A percentile compares a stretch with the other conserved stretches of the same genome.
Conservation (phyloP, 176 grass and related monocot genomes). For the Oryza australiensis region DNA sequence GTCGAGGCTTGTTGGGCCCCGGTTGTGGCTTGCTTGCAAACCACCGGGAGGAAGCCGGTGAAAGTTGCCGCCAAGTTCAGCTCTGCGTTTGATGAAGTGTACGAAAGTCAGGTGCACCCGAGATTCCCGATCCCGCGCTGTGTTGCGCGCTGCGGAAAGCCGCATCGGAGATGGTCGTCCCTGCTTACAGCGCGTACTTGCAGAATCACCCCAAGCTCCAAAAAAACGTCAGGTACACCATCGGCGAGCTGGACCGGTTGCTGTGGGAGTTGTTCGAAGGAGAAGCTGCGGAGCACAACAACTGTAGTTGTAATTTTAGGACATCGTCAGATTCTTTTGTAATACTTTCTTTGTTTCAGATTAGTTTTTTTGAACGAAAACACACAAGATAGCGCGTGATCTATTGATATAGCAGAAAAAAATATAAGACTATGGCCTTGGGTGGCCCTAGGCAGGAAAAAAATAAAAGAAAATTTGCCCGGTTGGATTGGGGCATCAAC, state of each 20-base stretch:
- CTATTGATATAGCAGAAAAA: too few relatives aligned
- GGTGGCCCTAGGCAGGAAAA: too few relatives aligned
- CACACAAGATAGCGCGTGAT: too few relatives aligned
- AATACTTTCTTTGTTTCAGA: too few relatives aligned
- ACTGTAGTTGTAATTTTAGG: too few relatives aligned
- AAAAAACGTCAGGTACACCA: not conserved
- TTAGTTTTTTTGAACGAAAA: too few relatives aligned
- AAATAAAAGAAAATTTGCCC: too few relatives aligned
- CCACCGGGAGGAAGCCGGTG: not conserved
- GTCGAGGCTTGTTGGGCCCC: conserved; percentile 13
- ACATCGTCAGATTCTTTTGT: too few relatives aligned
- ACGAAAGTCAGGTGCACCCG: not conserved
- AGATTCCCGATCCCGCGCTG: conserved; percentile 21
- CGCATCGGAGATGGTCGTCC: conserved; percentile 19
- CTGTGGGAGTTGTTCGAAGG: not conserved
- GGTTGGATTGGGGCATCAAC: too few relatives aligned
- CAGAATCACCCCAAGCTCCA: conserved; percentile 6
- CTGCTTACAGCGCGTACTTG: conserved; percentile 22
- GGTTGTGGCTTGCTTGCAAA: conserved; percentile 10
- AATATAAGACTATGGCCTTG: too few relatives aligned
- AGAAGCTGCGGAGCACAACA: too few relatives aligned
- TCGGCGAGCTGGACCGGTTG: not conserved
- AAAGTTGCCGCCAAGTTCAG: conserved; percentile 15
- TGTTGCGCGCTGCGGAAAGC: conserved; percentile 1
- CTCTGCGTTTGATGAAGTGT: conserved; percentile 10